phyloP scores from a whole-genome alignment of 2,329 filamentous ascomycete genomes.

The Fusarium liriodendri region DNA sequence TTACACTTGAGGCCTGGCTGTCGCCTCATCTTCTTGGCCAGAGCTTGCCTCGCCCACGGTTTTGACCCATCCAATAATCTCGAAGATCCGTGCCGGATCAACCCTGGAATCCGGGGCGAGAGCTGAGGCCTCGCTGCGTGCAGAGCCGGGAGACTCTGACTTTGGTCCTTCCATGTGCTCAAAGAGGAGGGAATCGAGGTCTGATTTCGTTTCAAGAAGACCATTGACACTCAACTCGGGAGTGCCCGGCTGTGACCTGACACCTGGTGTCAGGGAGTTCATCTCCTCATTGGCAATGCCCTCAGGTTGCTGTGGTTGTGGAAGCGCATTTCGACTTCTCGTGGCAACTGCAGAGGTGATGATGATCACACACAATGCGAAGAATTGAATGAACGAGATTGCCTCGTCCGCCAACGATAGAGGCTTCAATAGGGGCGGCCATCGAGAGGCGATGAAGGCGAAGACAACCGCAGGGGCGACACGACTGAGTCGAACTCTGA shows the following conservation, averaged over 20 bases:
- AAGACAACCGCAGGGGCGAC: constrained; percentile 18
- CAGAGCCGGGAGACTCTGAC: constrained; percentile 8
- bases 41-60: neutral
- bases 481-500: constrained; percentile 30
- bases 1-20: neutral
- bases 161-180: constrained; percentile 25
- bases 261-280: neutral
- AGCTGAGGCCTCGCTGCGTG: constrained; percentile 15
- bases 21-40: constrained; percentile 6
- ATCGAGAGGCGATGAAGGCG: constrained; percentile 11
- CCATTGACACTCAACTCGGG: constrained; percentile 4
- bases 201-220: constrained; percentile 5
- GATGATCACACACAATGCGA: constrained; percentile 13
- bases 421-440: neutral
- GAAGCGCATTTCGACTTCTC: neutral
- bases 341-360: constrained; percentile 17
- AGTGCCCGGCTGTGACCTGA: neutral
- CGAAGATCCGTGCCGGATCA: constrained; percentile 8
- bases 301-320: neutral
- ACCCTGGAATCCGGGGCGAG: constrained; percentile 9
- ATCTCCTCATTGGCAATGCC: constrained; percentile 13
- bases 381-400: constrained; percentile 22
- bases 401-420: constrained; percentile 7
- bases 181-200: constrained; percentile 12
- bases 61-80: constrained; percentile 24